Evolutionary conservation across 495 filamentous ascomycete species (phyloP), one percentile per base, ranked within the genome.

Genomic region (Annulohypoxylon maeteangense): DNA sequence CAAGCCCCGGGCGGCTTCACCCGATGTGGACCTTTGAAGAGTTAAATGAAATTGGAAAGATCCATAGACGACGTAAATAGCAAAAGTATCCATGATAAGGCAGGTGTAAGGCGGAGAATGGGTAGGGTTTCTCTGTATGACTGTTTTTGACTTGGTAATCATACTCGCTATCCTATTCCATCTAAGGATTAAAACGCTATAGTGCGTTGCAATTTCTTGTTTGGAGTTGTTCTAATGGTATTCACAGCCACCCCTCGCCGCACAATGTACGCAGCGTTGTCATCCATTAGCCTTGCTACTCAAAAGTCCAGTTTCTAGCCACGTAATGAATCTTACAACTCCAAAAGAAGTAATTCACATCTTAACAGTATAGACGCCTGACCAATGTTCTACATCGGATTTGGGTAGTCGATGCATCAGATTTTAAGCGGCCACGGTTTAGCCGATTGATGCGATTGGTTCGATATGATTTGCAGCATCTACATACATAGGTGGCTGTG

Each of bases 251-350:
- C 45, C 16, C 8, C 16, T 14, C 44, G 44, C 7, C 7, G 11
- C 36, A 47, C 10, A 22, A 18, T 22, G 4, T 16, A 10, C 18
- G 4, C 8, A 16, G 3, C n/a, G n/a, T n/a, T n/a, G n/a, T n/a
- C n/a, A n/a, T n/a, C n/a, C n/a, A n/a, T n/a, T 12, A 51, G 47
- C 47, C 47, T 51, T 51, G 4, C 47, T 51, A 29, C 47, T 51
- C 7, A 23, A 51, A 51, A 29, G 10, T 29, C 23, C 11, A 29
- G n/a, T 51, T 4, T 7, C 10, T 51, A 7, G 47, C 8, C 23
- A 27, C 47, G 47, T 25, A 51, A 51, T 51, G 1, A 29, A 12
- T 29, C 23, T 25, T n/a, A 51, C 47, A 29, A 4, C 14, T n/a
- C n/a, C 12, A 29, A 3, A 4, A 23, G 16, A 51, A 29, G 6